Base-by-base conservation (phyloP, 2,329 filamentous ascomycete genomes). In the Stagonosporopsis cucurbitacearum region DNA sequence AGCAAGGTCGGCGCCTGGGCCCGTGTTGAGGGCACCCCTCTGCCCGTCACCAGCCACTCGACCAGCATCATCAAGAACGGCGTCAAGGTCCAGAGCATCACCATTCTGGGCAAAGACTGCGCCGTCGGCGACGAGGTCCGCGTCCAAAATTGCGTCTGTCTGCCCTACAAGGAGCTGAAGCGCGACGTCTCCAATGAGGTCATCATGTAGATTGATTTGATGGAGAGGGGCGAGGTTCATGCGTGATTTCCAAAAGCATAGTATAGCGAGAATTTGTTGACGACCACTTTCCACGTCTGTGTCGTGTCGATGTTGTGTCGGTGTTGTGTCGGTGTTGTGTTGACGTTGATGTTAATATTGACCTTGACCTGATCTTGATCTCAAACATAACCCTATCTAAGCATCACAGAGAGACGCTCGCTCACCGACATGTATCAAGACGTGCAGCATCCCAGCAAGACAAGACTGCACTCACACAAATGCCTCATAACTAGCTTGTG, bases 161-260 rank as follows among this genome's bases (percentile, higher is more conserved):
- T 99, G 81, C 95, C 95, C 9, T 96, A 93, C 79, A 99, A 99
- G 85, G 95, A 98, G 81, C 80, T 99, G 76, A 98, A 97, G 87
- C 86, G 93, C 80, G 92, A 96, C 76, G 92, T 96, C 56, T 78
- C 86, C 60, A 93, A 94, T 69, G 84, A 86, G 70, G 91, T 96
- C 71, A 97, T 97, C 76, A 97, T 97, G 93, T 97, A 85, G 20
- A 43, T 12, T 17, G 22, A 9, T 36, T 20, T 36, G n/a, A 11
- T 15, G 13, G 30, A 15, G 30, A 15, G n/a, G n/a, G n/a, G n/a
- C n/a, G n/a, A n/a, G n/a, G n/a, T n/a, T n/a, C n/a, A n/a, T 30
- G 25, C 15, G 11, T 26, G 22, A 30, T 30, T 23, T 44, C 17
- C 17, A 44, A 44, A 44, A 44, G 28, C 28, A 44, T 44, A 33